Conservation (phyloP, 345 rosid species). For the Erysimum cheiranthoides region DNA sequence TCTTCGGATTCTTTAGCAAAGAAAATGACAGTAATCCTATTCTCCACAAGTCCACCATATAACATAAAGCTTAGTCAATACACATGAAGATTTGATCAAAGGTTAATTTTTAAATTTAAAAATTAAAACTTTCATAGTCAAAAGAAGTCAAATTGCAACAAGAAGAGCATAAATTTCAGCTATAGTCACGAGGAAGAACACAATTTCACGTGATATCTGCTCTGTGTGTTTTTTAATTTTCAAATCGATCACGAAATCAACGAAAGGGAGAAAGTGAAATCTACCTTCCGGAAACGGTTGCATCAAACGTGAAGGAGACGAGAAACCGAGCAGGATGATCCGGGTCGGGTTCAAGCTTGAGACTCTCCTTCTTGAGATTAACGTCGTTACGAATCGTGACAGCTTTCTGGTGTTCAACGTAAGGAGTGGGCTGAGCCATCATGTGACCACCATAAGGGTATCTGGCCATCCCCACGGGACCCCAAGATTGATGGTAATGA, state of each 20-base stretch:
- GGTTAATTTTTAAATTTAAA: not conserved
- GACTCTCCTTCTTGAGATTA: constrained; percentile 79
- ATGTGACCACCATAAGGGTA: constrained; percentile 52
- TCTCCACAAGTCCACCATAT: constrained; percentile 21
- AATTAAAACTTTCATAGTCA: not conserved
- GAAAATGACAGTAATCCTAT: constrained; percentile 76
- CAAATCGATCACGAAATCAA: constrained; percentile 21
- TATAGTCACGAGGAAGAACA: constrained; percentile 11
- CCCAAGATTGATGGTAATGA: constrained; percentile 40
- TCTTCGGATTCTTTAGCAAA: constrained; percentile 82
- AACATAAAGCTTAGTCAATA: constrained; percentile 4
- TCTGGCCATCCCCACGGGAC: not conserved
- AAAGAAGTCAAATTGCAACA: constrained; percentile 17
- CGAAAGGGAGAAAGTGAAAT: constrained; percentile 12
- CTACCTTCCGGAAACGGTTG: constrained; percentile 83
- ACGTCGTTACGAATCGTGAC: constrained; percentile 81
- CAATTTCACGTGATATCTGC: constrained; percentile 27
- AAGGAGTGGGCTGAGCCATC: constrained; percentile 56
- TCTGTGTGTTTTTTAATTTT: not conserved
- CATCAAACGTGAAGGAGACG: constrained; percentile 88
- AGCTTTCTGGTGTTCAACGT: constrained; percentile 84
- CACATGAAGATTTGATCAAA: not conserved
- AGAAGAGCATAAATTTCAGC: not conserved
- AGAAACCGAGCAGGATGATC: constrained; percentile 65
- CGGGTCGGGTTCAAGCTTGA: constrained; percentile 67